Evolutionary conservation across 306 rosid species (phyloP).

Genomic region (Comarum palustre): DNA sequence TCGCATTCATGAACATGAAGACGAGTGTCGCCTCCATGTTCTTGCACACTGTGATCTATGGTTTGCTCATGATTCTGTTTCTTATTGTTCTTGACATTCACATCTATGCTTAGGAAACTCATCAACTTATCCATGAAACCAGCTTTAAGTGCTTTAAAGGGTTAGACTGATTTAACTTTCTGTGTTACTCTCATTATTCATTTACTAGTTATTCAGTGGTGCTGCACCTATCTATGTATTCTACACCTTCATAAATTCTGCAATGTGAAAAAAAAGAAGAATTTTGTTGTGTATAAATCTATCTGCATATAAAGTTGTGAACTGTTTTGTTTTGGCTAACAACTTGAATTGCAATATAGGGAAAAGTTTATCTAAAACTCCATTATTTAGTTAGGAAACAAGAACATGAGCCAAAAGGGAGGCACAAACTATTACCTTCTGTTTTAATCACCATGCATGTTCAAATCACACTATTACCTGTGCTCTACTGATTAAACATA

Average conservation of each 20-base stretch:
- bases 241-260: neutral
- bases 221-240: neutral
- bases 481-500: neutral
- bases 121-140: neutral
- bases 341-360: neutral
- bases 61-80: constrained; percentile 63
- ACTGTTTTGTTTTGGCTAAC: neutral
- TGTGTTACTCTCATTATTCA: neutral
- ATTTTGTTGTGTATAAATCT: neutral
- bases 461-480: neutral
- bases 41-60: constrained; percentile 77
- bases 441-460: neutral
- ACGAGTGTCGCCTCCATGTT: constrained; percentile 75
- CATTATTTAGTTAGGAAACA: neutral
- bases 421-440: neutral
- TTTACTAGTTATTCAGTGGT: neutral
- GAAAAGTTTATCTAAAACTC: neutral
- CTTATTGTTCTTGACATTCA: constrained; percentile 68
- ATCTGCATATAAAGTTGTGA: neutral
- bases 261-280: neutral
- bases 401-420: neutral
- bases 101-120: constrained; percentile 43
- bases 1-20: constrained; percentile 80
- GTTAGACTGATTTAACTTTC: neutral
- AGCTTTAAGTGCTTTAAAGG: neutral